Conservation (phyloP, 2,329 filamentous ascomycete species). For the Pestalotiopsis sp. region DNA sequence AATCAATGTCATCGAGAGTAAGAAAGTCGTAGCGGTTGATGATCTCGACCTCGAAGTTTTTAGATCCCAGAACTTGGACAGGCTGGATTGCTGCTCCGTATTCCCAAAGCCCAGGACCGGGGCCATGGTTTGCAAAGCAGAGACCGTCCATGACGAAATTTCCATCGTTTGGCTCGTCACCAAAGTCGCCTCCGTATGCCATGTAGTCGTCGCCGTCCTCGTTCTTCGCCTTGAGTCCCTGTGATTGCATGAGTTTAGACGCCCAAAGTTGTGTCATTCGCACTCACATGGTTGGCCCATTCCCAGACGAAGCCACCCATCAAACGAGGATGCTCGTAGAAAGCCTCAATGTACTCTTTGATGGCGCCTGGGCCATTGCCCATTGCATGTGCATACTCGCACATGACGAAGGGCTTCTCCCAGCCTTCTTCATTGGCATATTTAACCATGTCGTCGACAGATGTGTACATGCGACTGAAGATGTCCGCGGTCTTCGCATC, state of each 20-base stretch:
- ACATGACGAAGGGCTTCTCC: constrained; percentile 60
- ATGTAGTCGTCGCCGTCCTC: constrained; percentile 49
- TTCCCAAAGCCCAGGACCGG: constrained; percentile 54
- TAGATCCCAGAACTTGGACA: constrained; percentile 51
- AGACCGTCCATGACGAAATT: constrained; percentile 64
- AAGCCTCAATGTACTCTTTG: constrained; percentile 68
- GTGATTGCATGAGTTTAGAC: neutral
- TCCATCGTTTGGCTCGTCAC: constrained; percentile 60
- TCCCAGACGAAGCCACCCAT: constrained; percentile 71
- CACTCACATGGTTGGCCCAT: constrained; percentile 60
- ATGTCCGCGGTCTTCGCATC: constrained; percentile 63
- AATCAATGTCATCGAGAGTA: constrained; percentile 51
- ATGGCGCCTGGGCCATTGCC: constrained; percentile 71
- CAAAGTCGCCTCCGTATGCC: constrained; percentile 65
- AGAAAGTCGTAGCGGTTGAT: constrained; percentile 59
- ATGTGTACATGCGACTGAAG: constrained; percentile 67
- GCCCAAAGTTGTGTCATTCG: neutral
- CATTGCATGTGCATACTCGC: constrained; percentile 66
- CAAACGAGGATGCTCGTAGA: constrained; percentile 58
- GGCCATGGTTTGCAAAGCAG: constrained; percentile 49
- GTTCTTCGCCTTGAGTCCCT: constrained; percentile 46
- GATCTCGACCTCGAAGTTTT: constrained; percentile 45
- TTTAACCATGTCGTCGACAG: constrained; percentile 46
- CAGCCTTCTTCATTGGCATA: constrained; percentile 43
- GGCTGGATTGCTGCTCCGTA: constrained; percentile 63